These are phyloP conservation scores for Daedaleopsis nitida DNA, from an alignment of 768 basidiomycete genomes.

Conservation along the genomic window DNA sequence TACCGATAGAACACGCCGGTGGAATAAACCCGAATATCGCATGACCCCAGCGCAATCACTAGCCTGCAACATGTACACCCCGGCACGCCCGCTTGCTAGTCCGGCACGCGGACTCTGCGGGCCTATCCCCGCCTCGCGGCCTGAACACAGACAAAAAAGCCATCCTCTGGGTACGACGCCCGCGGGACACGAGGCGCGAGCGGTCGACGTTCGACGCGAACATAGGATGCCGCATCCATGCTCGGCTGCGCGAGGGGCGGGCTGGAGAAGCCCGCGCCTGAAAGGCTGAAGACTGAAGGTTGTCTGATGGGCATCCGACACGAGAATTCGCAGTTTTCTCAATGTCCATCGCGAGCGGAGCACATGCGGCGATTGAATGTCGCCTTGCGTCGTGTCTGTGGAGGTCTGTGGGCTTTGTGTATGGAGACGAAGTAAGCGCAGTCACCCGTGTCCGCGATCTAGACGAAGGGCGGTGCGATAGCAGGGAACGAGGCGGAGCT, in stretches of 20 bases:
- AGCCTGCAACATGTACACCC: not conserved
- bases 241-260: not conserved
- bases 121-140: conserved; percentile 18
- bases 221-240: too few species aligned
- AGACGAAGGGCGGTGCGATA: not conserved
- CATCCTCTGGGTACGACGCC: not conserved
- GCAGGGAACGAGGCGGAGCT: not conserved
- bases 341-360: not conserved
- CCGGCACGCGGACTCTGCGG: conserved; percentile 5
- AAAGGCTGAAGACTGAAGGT: not conserved
- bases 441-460: not conserved
- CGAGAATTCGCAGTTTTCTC: not conserved
- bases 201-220: not conserved
- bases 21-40: not conserved
- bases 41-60: not conserved
- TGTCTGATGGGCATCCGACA: not conserved
- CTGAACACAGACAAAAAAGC: not conserved
- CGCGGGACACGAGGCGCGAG: not conserved
- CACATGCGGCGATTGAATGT: not conserved
- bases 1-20: not conserved
- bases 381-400: not conserved
- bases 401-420: not conserved
- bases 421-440: not conserved
- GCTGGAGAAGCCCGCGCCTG: not conserved
- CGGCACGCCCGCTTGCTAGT: not conserved